phyloP scores from a whole-genome alignment of 345 rosid genomes.

The Moricandia moricandioides region DNA sequence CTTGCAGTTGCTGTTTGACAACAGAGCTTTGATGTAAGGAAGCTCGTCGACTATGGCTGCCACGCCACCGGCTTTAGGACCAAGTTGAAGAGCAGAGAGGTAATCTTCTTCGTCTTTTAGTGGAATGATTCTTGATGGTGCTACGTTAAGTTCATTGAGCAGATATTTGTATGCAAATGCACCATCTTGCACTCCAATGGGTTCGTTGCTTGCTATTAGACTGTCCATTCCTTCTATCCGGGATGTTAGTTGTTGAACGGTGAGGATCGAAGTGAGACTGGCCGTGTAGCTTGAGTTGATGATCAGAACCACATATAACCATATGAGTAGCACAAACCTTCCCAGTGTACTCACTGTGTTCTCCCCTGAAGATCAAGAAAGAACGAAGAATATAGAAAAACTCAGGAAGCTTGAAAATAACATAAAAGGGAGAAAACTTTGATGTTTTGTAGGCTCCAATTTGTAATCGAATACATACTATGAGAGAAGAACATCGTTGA shows the following conservation, averaged over 20 bases:
- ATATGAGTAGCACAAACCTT: conserved; percentile 76
- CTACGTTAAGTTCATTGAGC: conserved; percentile 75
- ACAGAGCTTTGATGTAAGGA: conserved; percentile 79
- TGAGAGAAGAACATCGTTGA: conserved; percentile 99
- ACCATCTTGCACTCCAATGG: conserved; percentile 87
- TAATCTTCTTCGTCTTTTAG: conserved; percentile 58
- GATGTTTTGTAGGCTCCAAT: neutral
- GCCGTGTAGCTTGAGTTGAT: conserved; percentile 99
- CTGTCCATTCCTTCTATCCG: conserved; percentile 76
- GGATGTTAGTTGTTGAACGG: conserved; percentile 80
- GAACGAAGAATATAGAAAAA: neutral
- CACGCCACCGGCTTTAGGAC: conserved; percentile 70
- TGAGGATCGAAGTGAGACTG: conserved; percentile 91
- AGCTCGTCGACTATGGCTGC: conserved; percentile 95
- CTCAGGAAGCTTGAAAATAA: neutral
- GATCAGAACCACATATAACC: conserved; percentile 89
- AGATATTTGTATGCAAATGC: conserved; percentile 78
- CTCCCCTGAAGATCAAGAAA: conserved; percentile 57
- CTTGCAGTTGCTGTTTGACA: conserved; percentile 59
- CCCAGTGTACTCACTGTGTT: conserved; percentile 83
- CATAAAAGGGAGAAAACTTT: neutral
- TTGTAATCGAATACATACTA: conserved; percentile 51
- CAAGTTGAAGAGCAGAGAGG: conserved; percentile 47
- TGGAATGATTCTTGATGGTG: conserved; percentile 56
- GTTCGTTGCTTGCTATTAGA: conserved; percentile 60